phyloP scores from a whole-genome alignment of 1,284 basidiomycete genomes.

The Fomitopsis pinicola region DNA sequence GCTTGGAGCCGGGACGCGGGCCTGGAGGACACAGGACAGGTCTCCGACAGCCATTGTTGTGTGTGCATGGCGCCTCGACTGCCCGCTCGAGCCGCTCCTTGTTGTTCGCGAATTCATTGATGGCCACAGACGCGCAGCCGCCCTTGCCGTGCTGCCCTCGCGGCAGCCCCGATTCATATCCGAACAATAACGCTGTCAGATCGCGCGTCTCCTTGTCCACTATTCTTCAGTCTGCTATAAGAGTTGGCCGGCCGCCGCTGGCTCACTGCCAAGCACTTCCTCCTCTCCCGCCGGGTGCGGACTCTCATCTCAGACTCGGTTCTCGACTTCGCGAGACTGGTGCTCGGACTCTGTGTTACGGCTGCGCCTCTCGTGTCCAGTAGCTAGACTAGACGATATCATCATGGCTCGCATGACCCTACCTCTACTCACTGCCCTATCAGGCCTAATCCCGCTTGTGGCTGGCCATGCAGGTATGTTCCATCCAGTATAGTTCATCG shows the following conservation, averaged over 20 bases:
- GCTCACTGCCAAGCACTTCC: background rate
- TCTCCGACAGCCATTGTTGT: background rate
- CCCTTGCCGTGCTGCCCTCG: background rate
- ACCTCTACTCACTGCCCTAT: background rate
- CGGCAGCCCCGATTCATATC: too few relatives aligned
- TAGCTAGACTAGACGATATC: background rate
- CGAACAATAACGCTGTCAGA: background rate
- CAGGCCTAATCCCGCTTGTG: background rate
- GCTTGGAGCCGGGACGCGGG: background rate
- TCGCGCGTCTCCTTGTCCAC: background rate
- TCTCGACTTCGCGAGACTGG: slow-evolving; percentile 1
- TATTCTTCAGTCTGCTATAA: slow-evolving; percentile 1
- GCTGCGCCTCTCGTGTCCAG: background rate
- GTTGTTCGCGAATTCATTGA: background rate
- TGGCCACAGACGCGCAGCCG: background rate
- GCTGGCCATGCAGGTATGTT: slow-evolving; percentile 8
- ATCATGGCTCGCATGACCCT: background rate
- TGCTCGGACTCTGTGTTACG: slow-evolving; percentile 1
- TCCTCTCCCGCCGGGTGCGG: background rate
- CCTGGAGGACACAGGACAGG: background rate
- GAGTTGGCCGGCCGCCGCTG: background rate
- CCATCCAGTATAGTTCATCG: background rate
- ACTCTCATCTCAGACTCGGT: background rate
- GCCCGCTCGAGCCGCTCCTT: background rate
- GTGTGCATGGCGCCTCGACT: background rate